These are phyloP conservation scores for Chytriomyces sp. DNA, from an alignment of 192 early-diverging fungal genomes.

Conservation along the genomic window DNA sequence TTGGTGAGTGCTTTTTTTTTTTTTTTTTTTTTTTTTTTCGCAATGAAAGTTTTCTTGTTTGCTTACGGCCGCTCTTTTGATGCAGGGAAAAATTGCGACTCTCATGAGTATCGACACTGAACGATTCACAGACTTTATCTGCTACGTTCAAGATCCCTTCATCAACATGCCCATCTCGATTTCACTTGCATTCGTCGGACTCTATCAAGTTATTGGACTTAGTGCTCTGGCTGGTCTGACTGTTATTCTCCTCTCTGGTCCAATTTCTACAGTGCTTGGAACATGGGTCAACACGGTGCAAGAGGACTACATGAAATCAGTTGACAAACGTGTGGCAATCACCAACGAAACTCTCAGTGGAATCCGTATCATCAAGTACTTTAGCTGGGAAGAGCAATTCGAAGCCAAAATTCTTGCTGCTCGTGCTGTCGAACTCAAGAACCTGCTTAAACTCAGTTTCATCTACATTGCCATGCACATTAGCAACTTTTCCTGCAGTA, in stretches of 20 bases:
- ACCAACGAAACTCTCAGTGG: constrained; percentile 80
- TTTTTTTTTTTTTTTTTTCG: neutral
- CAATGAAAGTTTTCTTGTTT: no score
- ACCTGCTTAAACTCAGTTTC: constrained; percentile 24
- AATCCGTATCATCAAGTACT: constrained; percentile 62
- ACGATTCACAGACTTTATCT: constrained; percentile 42
- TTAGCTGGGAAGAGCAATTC: constrained; percentile 51
- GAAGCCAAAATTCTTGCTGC: constrained; percentile 33
- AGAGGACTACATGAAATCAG: constrained; percentile 39
- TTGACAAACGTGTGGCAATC: constrained; percentile 79
- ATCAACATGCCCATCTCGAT: constrained; percentile 34
- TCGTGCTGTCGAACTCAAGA: constrained; percentile 39
- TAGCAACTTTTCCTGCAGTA: constrained; percentile 7
- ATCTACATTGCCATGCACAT: constrained; percentile 31
- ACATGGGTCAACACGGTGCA: constrained; percentile 37
- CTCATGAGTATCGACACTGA: constrained; percentile 53
- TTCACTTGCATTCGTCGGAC: constrained; percentile 31
- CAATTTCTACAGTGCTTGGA: constrained; percentile 38
- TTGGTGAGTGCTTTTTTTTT: constrained; percentile 45
- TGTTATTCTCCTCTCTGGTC: constrained; percentile 36
- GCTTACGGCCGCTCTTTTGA: no score
- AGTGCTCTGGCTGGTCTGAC: constrained; percentile 42
- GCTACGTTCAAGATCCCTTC: constrained; percentile 36
- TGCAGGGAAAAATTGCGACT: constrained; percentile 54
- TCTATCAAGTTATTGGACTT: constrained; percentile 42